Percentiles rank a stretch among this genome's conserved stretches.
Conservation (phyloP, 768 basidiomycete species). For the Auricularia sp. region DNA sequence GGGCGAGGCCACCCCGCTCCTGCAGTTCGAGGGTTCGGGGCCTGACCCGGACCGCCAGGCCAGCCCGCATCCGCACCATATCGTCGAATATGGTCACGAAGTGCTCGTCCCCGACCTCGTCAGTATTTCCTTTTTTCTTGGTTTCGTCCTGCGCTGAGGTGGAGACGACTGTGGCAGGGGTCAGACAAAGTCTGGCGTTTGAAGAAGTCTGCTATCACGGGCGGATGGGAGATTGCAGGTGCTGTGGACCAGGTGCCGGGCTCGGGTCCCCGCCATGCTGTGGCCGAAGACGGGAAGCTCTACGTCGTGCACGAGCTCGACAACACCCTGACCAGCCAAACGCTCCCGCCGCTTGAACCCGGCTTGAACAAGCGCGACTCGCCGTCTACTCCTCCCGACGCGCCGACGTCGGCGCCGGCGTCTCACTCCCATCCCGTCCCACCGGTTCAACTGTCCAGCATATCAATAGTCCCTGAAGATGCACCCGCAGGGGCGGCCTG, state of each 20-base stretch:
- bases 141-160: neutral
- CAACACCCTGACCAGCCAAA: conserved; percentile 11
- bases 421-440: conserved; percentile 6
- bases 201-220: neutral
- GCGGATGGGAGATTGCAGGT: conserved; percentile 6
- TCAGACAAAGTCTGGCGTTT: conserved; percentile 12
- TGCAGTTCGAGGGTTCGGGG: neutral
- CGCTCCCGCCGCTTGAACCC: conserved; percentile 6
- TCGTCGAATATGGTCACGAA: conserved; percentile 3
- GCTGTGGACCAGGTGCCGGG: conserved; percentile 4
- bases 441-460: neutral
- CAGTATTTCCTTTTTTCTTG: neutral
- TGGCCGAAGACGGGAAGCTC: conserved; percentile 7
- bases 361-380: neutral
- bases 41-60: conserved; percentile 3
- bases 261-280: conserved; percentile 11
- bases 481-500: conserved; percentile 30
- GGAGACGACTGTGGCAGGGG: neutral
- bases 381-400: neutral
- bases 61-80: conserved; percentile 9
- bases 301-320: conserved; percentile 13
- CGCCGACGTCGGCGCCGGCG: neutral
- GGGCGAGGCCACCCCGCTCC: neutral
- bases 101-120: conserved; percentile 5
- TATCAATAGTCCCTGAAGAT: conserved; percentile 18